phyloP scores from a whole-genome alignment of 2,329 filamentous ascomycete species.

The Neofusicoccum ribis region DNA sequence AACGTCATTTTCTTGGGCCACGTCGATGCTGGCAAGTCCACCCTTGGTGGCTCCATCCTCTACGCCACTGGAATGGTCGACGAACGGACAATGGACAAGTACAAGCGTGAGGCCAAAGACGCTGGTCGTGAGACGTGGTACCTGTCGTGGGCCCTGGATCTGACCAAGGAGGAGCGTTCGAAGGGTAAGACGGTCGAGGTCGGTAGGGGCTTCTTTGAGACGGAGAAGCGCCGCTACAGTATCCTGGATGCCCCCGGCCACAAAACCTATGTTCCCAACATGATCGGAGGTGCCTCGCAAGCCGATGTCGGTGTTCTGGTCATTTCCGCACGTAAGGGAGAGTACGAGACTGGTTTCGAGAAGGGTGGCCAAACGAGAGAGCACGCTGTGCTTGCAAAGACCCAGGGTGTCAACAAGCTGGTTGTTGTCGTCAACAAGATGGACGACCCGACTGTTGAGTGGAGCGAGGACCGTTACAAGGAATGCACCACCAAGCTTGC shows the following conservation, averaged over 20 bases:
- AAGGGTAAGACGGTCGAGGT: slow-evolving; percentile 99
- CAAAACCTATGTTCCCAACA: slow-evolving; percentile 97
- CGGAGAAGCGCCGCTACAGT: slow-evolving; percentile 92
- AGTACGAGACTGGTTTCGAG: slow-evolving; percentile 98
- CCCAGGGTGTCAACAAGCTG: slow-evolving; percentile 95
- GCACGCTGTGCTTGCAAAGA: slow-evolving; percentile 97
- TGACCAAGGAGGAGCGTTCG: slow-evolving; percentile 92
- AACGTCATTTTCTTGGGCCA: slow-evolving; percentile 98
- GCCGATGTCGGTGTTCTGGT: slow-evolving; percentile 78
- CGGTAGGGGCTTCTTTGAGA: slow-evolving; percentile 93
- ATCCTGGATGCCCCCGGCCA: slow-evolving; percentile 96
- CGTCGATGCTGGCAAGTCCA: slow-evolving; percentile 98
- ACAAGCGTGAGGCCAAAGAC: slow-evolving; percentile 95
- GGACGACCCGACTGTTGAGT: slow-evolving; percentile 95
- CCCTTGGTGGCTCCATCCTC: slow-evolving; percentile 87
- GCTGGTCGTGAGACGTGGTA: slow-evolving; percentile 98
- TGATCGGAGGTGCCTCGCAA: slow-evolving; percentile 84
- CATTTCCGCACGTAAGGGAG: slow-evolving; percentile 93
- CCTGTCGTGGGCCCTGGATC: slow-evolving; percentile 94
- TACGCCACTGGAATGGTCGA: slow-evolving; percentile 99
- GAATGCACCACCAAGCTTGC: slow-evolving; percentile 90
- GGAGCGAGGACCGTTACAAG: slow-evolving; percentile 88
- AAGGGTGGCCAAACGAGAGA: slow-evolving; percentile 95
- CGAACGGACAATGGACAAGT: slow-evolving; percentile 96
- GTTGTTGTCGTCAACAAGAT: slow-evolving; percentile 98